These are phyloP conservation scores for Leishmania aethiopica DNA, from an alignment of 208 protist genomes.

Conservation along the genomic window DNA sequence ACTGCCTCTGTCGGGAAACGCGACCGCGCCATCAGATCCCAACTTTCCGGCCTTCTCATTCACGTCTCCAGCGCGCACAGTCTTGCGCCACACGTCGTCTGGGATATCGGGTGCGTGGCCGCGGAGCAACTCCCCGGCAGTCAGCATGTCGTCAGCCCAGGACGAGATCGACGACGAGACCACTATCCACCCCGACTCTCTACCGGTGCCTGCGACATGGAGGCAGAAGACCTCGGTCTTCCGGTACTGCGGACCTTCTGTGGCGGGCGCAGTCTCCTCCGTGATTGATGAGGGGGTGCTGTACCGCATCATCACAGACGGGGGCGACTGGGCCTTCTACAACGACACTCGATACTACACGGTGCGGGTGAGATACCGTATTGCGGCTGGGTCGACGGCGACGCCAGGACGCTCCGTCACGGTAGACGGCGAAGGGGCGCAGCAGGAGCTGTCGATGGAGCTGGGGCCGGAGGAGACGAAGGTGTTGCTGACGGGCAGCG, in stretches of 20 bases:
- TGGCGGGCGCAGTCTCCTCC: slow-evolving; percentile 43
- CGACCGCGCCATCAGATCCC: not conserved
- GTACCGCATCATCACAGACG: slow-evolving; percentile 63
- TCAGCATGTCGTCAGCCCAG: not conserved
- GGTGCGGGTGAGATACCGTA: slow-evolving; percentile 51
- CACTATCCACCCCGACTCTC: not conserved
- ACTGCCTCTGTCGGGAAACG: not conserved
- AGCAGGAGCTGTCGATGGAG: slow-evolving; percentile 37
- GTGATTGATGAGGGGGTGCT: slow-evolving; percentile 54
- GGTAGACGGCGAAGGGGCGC: slow-evolving; percentile 4
- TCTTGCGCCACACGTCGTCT: not conserved
- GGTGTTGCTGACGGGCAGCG: slow-evolving; percentile 43
- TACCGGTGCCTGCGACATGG: slow-evolving; percentile 27
- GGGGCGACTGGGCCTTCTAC: slow-evolving; percentile 64
- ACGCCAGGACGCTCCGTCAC: slow-evolving; percentile 20
- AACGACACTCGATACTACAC: slow-evolving; percentile 31
- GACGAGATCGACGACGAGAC: slow-evolving; percentile 37
- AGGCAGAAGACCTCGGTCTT: slow-evolving; percentile 14
- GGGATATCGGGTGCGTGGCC: not conserved
- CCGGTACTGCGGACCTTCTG: slow-evolving; percentile 26
- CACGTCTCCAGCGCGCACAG: not conserved
- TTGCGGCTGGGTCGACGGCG: slow-evolving; percentile 41
- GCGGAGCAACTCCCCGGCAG: too few species aligned
- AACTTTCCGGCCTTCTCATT: not conserved
- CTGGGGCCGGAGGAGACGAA: slow-evolving; percentile 49